These are phyloP conservation scores for Periconia digitata DNA, from an alignment of 2,329 filamentous ascomycete genomes.

Conservation along the genomic window DNA sequence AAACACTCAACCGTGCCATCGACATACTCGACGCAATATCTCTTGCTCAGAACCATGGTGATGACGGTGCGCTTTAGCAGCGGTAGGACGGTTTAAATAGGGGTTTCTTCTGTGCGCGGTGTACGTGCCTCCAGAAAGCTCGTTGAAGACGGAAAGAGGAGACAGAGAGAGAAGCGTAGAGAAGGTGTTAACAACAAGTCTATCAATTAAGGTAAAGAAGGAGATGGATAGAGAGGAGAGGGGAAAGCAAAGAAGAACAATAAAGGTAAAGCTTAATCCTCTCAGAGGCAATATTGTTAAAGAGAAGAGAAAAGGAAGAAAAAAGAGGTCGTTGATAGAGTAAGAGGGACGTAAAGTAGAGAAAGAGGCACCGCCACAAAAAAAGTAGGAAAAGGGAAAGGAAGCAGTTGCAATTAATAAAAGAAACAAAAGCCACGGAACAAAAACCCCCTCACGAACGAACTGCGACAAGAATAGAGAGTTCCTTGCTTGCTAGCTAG, in stretches of 20 bases:
- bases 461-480: no score
- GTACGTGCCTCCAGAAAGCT: no score
- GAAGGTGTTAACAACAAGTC: background rate
- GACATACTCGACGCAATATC: slow-evolving; percentile 29
- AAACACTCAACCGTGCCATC: slow-evolving; percentile 31
- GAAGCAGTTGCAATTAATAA: background rate
- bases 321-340: background rate
- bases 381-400: background rate
- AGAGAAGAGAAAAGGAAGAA: background rate
- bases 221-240: background rate
- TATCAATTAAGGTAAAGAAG: background rate
- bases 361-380: background rate
- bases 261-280: background rate
- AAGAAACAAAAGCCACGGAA: no score
- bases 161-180: background rate
- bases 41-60: slow-evolving; percentile 27
- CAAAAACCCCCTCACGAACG: no score
- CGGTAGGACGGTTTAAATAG: no score
- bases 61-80: no score
- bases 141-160: background rate
- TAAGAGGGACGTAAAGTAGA: background rate
- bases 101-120: no score
- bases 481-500: background rate
- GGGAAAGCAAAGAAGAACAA: background rate
- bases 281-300: background rate